Evolutionary conservation across 192 early-diverging fungal species (phyloP).

Genomic region (Rhizophagus sp.): DNA sequence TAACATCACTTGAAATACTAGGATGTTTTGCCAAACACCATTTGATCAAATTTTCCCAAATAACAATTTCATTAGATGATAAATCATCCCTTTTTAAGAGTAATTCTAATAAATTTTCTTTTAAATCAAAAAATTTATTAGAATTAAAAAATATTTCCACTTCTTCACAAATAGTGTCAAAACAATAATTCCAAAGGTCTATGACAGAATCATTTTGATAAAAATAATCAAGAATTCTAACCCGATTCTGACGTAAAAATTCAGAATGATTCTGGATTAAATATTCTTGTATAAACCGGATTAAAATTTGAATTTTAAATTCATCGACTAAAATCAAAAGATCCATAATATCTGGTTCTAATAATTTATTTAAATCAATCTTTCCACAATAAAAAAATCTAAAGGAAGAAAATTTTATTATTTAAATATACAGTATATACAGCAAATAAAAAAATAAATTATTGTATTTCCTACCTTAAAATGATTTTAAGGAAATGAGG

Average conservation of each 20-base stretch:
- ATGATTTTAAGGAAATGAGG: too few relatives aligned
- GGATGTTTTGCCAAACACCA: neutral
- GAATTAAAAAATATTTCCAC: neutral
- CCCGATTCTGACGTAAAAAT: neutral
- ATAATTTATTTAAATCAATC: neutral
- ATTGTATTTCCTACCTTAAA: too few relatives aligned
- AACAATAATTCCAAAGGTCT: neutral
- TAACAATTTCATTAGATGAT: neutral
- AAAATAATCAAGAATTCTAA: neutral
- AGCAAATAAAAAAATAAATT: too few relatives aligned
- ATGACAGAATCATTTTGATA: neutral
- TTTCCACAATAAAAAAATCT: neutral
- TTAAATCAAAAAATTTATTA: neutral
- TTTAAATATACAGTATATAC: too few relatives aligned
- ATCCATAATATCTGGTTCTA: neutral
- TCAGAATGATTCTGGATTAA: neutral
- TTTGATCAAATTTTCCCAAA: neutral
- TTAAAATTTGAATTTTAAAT: neutral
- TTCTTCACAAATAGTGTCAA: neutral
- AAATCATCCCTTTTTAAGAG: neutral
- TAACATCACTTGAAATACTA: neutral
- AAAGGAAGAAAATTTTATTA: too few relatives aligned
- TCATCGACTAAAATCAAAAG: neutral
- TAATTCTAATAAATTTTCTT: neutral
- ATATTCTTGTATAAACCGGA: neutral